Conservation (phyloP, 2,329 filamentous ascomycete genomes). For the Nigrospora sphaerica region DNA sequence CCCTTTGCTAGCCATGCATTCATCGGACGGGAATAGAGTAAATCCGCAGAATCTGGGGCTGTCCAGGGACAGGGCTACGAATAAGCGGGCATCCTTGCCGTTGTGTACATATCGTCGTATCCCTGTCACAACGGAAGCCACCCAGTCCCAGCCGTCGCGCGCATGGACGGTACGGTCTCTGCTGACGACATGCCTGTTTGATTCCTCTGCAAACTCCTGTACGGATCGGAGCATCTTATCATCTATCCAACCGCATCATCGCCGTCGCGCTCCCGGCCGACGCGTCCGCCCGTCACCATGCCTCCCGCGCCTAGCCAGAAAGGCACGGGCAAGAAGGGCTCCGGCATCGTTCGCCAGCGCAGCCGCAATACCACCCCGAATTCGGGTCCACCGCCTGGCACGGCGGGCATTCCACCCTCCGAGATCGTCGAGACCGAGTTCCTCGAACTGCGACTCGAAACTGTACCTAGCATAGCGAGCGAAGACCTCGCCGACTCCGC, state of each 20-base stretch:
- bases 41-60: too few relatives aligned
- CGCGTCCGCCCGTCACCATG: conserved; percentile 31
- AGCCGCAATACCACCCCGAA: conserved; percentile 76
- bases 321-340: conserved; percentile 59
- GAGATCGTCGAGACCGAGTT: conserved; percentile 55
- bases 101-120: too few relatives aligned
- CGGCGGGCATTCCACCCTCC: conserved; percentile 38
- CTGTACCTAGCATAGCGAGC: conserved; percentile 53
- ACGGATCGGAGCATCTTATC: too few relatives aligned
- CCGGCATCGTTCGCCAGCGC: conserved; percentile 55
- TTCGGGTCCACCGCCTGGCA: conserved; percentile 38
- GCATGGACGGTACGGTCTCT: too few relatives aligned
- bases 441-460: conserved; percentile 55
- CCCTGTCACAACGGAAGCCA: too few relatives aligned
- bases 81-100: too few relatives aligned
- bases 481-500: conserved; percentile 64
- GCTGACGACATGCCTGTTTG: too few relatives aligned
- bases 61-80: too few relatives aligned
- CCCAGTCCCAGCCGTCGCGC: too few relatives aligned
- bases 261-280: not conserved
- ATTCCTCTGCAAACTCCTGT: too few relatives aligned
- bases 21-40: too few relatives aligned
- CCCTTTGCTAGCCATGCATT: too few relatives aligned
- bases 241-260: not conserved
- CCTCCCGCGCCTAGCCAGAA: conserved; percentile 52